Percentiles rank a stretch among this genome's conserved stretches.
These are phyloP conservation scores for Fusarium brevicatenulatum DNA, from an alignment of 2,329 filamentous ascomycete species.

Conservation along the genomic window DNA sequence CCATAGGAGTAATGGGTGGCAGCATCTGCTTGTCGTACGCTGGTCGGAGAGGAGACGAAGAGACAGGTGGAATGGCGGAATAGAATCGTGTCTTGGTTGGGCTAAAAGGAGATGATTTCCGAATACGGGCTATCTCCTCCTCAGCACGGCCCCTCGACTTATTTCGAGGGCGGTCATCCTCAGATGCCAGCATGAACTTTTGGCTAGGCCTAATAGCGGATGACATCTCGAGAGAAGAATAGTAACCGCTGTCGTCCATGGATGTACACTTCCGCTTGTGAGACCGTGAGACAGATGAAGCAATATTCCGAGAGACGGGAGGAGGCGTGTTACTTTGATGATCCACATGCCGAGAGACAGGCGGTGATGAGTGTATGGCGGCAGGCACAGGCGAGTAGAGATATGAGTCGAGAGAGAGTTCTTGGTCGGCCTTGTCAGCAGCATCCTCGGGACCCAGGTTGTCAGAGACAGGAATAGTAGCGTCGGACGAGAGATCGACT, in stretches of 20 bases:
- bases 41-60: conserved; percentile 75
- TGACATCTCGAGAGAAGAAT: conserved; percentile 88
- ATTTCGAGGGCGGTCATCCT: conserved; percentile 80
- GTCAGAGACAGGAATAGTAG: conserved; percentile 79
- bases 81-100: conserved; percentile 76
- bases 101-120: conserved; percentile 92
- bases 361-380: conserved; percentile 90
- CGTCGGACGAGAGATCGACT: conserved; percentile 78
- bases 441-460: conserved; percentile 64
- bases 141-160: conserved; percentile 88
- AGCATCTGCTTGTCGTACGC: conserved; percentile 68
- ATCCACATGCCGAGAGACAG: conserved; percentile 70
- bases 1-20: conserved; percentile 82
- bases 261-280: conserved; percentile 82
- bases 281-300: conserved; percentile 72
- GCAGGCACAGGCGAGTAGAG: conserved; percentile 76
- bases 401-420: conserved; percentile 57
- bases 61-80: conserved; percentile 62
- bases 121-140: conserved; percentile 92
- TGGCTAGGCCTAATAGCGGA: conserved; percentile 81
- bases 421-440: conserved; percentile 57
- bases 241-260: conserved; percentile 94
- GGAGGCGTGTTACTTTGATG: conserved; percentile 80
- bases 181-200: conserved; percentile 76
- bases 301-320: conserved; percentile 68